Evolutionary conservation across 106 monocot genomes (phyloP), one percentile per base, ranked within the genome.

Genomic region (Dendrobium catenatum): DNA sequence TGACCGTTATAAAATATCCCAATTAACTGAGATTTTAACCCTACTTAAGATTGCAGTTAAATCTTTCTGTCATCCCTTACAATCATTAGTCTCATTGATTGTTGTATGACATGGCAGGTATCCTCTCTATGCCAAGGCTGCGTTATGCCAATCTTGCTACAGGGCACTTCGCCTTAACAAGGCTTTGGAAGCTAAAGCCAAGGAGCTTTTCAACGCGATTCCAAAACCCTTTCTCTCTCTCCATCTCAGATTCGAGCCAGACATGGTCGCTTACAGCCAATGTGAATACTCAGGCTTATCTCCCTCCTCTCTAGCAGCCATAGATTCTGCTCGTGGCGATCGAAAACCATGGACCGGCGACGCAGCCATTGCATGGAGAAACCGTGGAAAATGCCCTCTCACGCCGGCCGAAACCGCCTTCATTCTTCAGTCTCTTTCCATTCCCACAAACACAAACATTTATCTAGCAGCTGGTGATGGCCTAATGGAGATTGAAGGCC

Each of bases 401-500:
- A 98, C 92, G 24, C 97, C 97, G 41, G 83, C 51, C 29, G 94
- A 98, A 84, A 98, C 97, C 0, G 88, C 94, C 31, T 89, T 94
- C 75, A 88, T 98, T 51, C 92, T 98, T 56, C 85, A 89, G 80
- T 83, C 97, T 17, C 87, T 97, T 43, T 79, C 31, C 41, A 89
- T 97, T 46, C 92, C 92, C 7, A 84, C 88, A n/a, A 81, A 88
- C 55, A 94, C 92, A 44, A 80, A 78, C 5, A 92, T 98, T 55
- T 98, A 98, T 49, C 78, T 98, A 47, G 94, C 97, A 9, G 92
- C 97, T 58, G 97, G 94, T 26, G 97, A 98, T 87, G 94, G 94
- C 41, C 58, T 98, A 5, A 77, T 98, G 85, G 97, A 98, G 76
- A 64, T 93, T n/a, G 88, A 93, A 74, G 97, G 92, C 18, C 80